phyloP scores from a whole-genome alignment of 306 rosid species.

The Clitoria ternatea region DNA sequence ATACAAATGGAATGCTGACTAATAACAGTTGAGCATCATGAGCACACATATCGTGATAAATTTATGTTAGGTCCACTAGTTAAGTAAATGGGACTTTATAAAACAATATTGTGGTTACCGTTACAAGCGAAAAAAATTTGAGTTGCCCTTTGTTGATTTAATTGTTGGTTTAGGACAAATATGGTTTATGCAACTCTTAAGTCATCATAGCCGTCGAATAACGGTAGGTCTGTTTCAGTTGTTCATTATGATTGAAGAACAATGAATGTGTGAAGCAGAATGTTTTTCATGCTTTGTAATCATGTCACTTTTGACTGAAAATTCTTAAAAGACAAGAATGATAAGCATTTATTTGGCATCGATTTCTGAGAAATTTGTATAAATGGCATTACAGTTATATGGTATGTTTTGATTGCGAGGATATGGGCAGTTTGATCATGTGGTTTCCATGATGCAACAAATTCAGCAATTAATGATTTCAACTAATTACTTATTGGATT shows the following conservation, averaged over 20 bases:
- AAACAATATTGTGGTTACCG: not conserved
- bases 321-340: not conserved
- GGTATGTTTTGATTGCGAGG: constrained; percentile 26
- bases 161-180: not conserved
- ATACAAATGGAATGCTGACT: no score
- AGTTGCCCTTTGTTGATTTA: constrained; percentile 10
- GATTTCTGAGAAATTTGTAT: constrained; percentile 1
- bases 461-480: constrained; percentile 1
- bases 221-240: constrained; percentile 14
- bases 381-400: not conserved
- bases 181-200: constrained; percentile 15
- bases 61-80: constrained; percentile 28
- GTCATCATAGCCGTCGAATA: constrained; percentile 16
- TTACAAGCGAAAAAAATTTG: constrained; percentile 12
- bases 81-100: constrained; percentile 9
- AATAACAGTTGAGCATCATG: constrained; percentile 1
- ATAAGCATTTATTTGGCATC: not conserved
- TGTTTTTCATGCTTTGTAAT: constrained; percentile 2
- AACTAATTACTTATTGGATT: no score
- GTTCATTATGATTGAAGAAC: constrained; percentile 22
- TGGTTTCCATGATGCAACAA: constrained; percentile 55
- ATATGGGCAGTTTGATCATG: constrained; percentile 64
- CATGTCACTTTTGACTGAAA: constrained; percentile 20
- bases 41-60: not conserved
- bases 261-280: constrained; percentile 15